These are phyloP conservation scores for Gloeophyllum trabeum DNA, from an alignment of 768 basidiomycete genomes.

Conservation along the genomic window DNA sequence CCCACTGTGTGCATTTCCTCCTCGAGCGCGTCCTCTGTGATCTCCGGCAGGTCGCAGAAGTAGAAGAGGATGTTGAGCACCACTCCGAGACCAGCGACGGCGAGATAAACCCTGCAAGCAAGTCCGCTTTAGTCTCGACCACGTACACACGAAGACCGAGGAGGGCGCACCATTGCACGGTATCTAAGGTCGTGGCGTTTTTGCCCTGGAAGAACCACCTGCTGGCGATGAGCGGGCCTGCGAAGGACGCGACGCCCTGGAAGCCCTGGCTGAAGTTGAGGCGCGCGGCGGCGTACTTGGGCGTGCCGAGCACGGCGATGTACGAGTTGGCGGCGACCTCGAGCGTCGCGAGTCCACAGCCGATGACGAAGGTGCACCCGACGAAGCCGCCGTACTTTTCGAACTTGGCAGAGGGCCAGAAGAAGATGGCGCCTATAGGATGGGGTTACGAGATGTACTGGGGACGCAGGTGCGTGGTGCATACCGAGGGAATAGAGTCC, in stretches of 20 bases:
- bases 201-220: constrained; percentile 62
- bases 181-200: constrained; percentile 50
- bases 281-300: constrained; percentile 61
- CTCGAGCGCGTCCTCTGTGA: constrained; percentile 53
- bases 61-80: constrained; percentile 56
- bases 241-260: constrained; percentile 66
- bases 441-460: constrained; percentile 9
- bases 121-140: neutral
- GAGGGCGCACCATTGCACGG: constrained; percentile 45
- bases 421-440: constrained; percentile 53
- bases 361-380: constrained; percentile 61
- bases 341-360: constrained; percentile 54
- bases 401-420: constrained; percentile 69
- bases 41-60: constrained; percentile 60
- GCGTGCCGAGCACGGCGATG: constrained; percentile 56
- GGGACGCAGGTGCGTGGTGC: constrained; percentile 11
- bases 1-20: constrained; percentile 34
- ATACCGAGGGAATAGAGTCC: constrained; percentile 44
- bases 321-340: constrained; percentile 79
- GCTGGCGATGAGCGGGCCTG: constrained; percentile 65
- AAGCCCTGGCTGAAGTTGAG: constrained; percentile 76
- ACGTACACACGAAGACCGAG: neutral
- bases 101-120: constrained; percentile 44
- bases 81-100: constrained; percentile 51
- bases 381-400: constrained; percentile 64